Conservation (phyloP, 148 eudicot species). For the Amaranthus hypochondriacus region DNA sequence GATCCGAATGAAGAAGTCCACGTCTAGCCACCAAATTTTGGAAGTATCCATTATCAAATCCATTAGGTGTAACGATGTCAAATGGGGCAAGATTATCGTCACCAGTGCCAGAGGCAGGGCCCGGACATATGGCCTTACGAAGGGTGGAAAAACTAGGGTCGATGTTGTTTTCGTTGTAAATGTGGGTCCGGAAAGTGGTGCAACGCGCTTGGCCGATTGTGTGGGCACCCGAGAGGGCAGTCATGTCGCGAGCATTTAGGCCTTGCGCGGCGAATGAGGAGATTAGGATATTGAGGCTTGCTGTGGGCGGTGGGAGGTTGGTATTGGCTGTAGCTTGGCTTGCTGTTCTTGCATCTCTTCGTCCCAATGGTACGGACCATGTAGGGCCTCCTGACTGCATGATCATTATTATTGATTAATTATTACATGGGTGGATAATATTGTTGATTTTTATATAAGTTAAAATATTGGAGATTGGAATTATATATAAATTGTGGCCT, state of each 20-base stretch:
- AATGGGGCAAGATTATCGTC: conserved; percentile 34
- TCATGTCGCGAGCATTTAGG: conserved; percentile 35
- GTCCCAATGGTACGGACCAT: conserved; percentile 40
- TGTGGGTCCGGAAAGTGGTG: conserved; percentile 33
- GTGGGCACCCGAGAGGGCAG: conserved; percentile 51
- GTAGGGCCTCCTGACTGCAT: conserved; percentile 40
- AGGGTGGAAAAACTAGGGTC: conserved; percentile 28
- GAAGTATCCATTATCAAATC: conserved; percentile 29
- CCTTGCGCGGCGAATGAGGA: conserved; percentile 35
- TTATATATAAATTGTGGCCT: no score
- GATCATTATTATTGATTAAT: no score
- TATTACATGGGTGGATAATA: no score
- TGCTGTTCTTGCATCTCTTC: conserved; percentile 46
- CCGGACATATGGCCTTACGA: conserved; percentile 25
- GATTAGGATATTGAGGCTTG: conserved; percentile 31
- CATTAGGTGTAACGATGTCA: conserved; percentile 17
- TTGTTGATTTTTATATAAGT: no score
- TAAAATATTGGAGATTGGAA: neutral
- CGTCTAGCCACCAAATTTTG: conserved; percentile 20
- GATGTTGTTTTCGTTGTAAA: conserved; percentile 43
- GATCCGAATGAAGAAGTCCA: conserved; percentile 46
- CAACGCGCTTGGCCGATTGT: conserved; percentile 42
- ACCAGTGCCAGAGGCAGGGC: conserved; percentile 22
- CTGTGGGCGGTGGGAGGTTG: conserved; percentile 37
- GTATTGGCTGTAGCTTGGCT: conserved; percentile 40